Conservation (phyloP, 2,329 filamentous ascomycete genomes). For the Fusarium coicis region DNA sequence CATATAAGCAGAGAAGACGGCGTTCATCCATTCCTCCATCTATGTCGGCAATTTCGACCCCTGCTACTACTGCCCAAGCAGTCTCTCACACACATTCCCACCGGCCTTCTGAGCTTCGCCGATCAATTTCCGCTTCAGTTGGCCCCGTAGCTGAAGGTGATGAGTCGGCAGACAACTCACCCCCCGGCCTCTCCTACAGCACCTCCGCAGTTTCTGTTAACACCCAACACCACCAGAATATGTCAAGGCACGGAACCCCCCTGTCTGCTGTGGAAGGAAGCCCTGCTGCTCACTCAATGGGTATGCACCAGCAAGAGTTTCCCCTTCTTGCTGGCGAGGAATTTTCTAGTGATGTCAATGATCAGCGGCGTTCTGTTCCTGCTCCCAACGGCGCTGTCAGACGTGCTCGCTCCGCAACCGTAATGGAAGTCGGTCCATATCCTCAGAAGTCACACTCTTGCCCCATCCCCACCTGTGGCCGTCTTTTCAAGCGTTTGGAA, state of each 20-base stretch:
- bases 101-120: slow-evolving; percentile 87
- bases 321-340: slow-evolving; percentile 72
- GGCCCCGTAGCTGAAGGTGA: slow-evolving; percentile 84
- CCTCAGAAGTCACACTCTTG: slow-evolving; percentile 98
- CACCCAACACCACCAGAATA: slow-evolving; percentile 78
- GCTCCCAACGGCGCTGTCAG: slow-evolving; percentile 81
- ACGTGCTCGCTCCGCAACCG: slow-evolving; percentile 90
- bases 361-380: slow-evolving; percentile 75
- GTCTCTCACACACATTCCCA: slow-evolving; percentile 80
- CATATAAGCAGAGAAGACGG: slow-evolving; percentile 96
- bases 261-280: slow-evolving; percentile 86
- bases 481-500: slow-evolving; percentile 98
- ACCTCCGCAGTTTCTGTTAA: slow-evolving; percentile 72
- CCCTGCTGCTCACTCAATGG: slow-evolving; percentile 76
- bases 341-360: slow-evolving; percentile 62
- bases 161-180: slow-evolving; percentile 81
- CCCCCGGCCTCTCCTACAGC: slow-evolving; percentile 79
- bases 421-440: slow-evolving; percentile 96
- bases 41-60: slow-evolving; percentile 74
- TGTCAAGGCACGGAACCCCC: slow-evolving; percentile 92
- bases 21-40: slow-evolving; percentile 91
- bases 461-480: slow-evolving; percentile 97
- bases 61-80: slow-evolving; percentile 71
- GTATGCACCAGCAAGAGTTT: slow-evolving; percentile 79
- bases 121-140: slow-evolving; percentile 90